Percentiles rank a stretch among this genome's conserved stretches.
Evolutionary conservation across 2,329 filamentous ascomycete species (phyloP).

Genomic region (Ciborinia camelliae): DNA sequence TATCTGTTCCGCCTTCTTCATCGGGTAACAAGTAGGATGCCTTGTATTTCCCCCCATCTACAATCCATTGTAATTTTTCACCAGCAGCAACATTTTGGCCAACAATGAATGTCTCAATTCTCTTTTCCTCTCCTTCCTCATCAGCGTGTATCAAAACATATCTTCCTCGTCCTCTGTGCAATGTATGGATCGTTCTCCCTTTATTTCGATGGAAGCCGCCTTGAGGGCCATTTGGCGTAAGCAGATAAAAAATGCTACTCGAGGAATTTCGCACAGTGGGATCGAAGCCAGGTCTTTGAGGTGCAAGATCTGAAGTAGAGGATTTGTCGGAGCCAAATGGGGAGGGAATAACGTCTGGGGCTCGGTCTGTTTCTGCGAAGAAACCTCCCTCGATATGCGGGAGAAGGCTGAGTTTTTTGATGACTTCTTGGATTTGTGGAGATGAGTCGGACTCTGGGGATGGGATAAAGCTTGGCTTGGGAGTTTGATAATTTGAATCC

Average conservation of each 20-base stretch:
- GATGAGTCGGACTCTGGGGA: slow-evolving; percentile 35
- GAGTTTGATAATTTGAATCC: slow-evolving; percentile 5
- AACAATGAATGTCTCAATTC: slow-evolving; percentile 62
- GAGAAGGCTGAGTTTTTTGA: slow-evolving; percentile 47
- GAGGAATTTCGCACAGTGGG: slow-evolving; percentile 49
- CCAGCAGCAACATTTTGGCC: slow-evolving; percentile 54
- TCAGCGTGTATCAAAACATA: slow-evolving; percentile 63
- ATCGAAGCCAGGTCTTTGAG: slow-evolving; percentile 40
- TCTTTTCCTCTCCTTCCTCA: slow-evolving; percentile 42
- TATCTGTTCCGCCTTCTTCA: slow-evolving; percentile 37
- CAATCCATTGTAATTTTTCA: slow-evolving; percentile 65
- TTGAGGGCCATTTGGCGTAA: slow-evolving; percentile 53
- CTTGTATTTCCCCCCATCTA: slow-evolving; percentile 66
- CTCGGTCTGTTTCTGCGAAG: slow-evolving; percentile 59
- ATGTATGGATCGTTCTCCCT: slow-evolving; percentile 60
- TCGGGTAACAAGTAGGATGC: slow-evolving; percentile 57
- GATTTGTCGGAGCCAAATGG: slow-evolving; percentile 48
- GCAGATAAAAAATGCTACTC: slow-evolving; percentile 62
- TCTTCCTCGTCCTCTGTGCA: slow-evolving; percentile 59
- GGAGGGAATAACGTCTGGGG: slow-evolving; percentile 50
- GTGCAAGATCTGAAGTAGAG: slow-evolving; percentile 39
- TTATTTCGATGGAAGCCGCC: slow-evolving; percentile 63
- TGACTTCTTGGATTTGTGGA: slow-evolving; percentile 39
- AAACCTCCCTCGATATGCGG: slow-evolving; percentile 63
- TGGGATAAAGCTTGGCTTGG: slow-evolving; percentile 33